phyloP scores from a whole-genome alignment of 805 yeast species.

The Wickerhamomyces alni region DNA sequence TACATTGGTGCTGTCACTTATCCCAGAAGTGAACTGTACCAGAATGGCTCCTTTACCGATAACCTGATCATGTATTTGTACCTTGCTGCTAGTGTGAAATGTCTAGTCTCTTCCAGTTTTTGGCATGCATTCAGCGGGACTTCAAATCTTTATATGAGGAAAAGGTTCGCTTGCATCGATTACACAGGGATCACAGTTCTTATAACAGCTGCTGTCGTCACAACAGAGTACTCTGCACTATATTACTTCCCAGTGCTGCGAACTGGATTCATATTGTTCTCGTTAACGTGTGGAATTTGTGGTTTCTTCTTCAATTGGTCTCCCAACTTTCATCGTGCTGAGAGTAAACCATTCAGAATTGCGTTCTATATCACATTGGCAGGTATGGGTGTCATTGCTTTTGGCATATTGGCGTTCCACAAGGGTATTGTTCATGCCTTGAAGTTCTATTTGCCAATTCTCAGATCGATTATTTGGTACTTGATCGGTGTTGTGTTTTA shows the following conservation, averaged over 20 bases:
- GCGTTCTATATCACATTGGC: slow-evolving; percentile 77
- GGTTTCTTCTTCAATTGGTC: slow-evolving; percentile 88
- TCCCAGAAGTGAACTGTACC: slow-evolving; percentile 53
- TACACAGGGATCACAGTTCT: slow-evolving; percentile 90
- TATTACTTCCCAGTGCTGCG: slow-evolving; percentile 49
- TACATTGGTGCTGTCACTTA: slow-evolving; percentile 54
- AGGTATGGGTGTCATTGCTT: slow-evolving; percentile 64
- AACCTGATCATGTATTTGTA: slow-evolving; percentile 56
- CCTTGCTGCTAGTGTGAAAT: slow-evolving; percentile 65
- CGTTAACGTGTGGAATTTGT: slow-evolving; percentile 57
- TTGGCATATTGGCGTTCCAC: slow-evolving; percentile 44
- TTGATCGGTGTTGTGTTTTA: slow-evolving; percentile 79
- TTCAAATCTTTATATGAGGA: slow-evolving; percentile 53
- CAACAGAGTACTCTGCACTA: slow-evolving; percentile 78
- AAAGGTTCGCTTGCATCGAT: slow-evolving; percentile 86
- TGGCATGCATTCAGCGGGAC: slow-evolving; percentile 94
- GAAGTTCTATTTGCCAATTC: slow-evolving; percentile 57
- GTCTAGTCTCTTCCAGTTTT: slow-evolving; percentile 69
- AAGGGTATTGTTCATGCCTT: slow-evolving; percentile 52
- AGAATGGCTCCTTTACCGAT: slow-evolving; percentile 32
- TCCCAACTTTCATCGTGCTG: slow-evolving; percentile 83
- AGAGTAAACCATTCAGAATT: slow-evolving; percentile 72
- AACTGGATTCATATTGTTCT: slow-evolving; percentile 49
- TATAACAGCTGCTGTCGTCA: slow-evolving; percentile 82
- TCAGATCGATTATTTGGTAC: slow-evolving; percentile 70